Evolutionary conservation across 1,284 basidiomycete genomes (phyloP).

Genomic region (Microbotryum violaceum): DNA sequence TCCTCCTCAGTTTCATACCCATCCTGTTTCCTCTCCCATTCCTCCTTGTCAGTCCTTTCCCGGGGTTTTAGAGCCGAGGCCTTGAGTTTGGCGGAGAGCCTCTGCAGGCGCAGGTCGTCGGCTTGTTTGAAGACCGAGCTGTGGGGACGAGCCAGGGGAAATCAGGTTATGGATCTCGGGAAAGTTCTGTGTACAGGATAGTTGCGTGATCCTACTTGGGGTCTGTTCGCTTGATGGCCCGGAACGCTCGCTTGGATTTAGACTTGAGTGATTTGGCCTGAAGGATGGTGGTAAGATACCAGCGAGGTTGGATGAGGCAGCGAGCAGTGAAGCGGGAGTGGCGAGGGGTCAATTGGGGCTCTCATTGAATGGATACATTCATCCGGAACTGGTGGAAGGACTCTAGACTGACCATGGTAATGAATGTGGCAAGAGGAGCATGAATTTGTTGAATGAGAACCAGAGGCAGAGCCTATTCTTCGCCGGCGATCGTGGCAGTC

Average conservation of each 20-base stretch:
- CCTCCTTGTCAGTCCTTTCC: conserved; percentile 39
- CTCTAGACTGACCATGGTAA: too few species aligned
- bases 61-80: conserved; percentile 40
- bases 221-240: conserved; percentile 73
- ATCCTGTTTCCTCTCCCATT: conserved; percentile 37
- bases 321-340: background rate
- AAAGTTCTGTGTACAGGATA: background rate
- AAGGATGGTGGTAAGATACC: conserved; percentile 18
- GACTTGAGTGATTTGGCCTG: conserved; percentile 89
- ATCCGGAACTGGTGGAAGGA: too few species aligned
- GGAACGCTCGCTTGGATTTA: conserved; percentile 75
- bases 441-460: too few species aligned
- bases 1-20: conserved; percentile 44
- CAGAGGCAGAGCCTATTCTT: too few species aligned
- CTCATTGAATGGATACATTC: too few species aligned
- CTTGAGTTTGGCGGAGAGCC: conserved; percentile 63
- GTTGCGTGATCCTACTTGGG: conserved; percentile 55
- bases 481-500: too few species aligned
- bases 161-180: background rate
- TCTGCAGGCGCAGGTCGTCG: conserved; percentile 72
- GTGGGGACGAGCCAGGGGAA: too few species aligned
- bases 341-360: too few species aligned
- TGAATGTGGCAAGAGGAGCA: too few species aligned
- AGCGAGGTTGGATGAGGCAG: background rate
- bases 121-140: conserved; percentile 51